Conservation (phyloP, 2,329 filamentous ascomycete species). For the Plectosphaerella plurivora region DNA sequence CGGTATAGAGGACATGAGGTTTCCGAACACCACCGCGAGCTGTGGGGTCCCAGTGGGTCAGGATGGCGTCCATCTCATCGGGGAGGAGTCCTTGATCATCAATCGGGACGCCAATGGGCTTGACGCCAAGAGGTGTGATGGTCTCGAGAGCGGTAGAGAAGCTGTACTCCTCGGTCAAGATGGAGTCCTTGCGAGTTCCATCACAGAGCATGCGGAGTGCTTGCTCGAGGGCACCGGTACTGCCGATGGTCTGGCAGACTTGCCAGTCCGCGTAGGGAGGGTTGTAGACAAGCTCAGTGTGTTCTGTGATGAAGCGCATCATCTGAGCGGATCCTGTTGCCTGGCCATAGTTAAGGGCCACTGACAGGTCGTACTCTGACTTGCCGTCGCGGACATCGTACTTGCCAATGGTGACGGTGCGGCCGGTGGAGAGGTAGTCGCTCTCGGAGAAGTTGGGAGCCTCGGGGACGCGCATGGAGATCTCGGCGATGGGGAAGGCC, state of each 20-base stretch:
- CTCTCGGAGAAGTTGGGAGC: slow-evolving; percentile 67
- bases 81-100: slow-evolving; percentile 52
- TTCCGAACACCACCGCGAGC: slow-evolving; percentile 40
- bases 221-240: slow-evolving; percentile 81
- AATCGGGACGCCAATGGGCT: slow-evolving; percentile 44
- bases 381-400: slow-evolving; percentile 67
- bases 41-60: slow-evolving; percentile 44
- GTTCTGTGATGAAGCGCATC: slow-evolving; percentile 86
- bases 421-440: slow-evolving; percentile 49
- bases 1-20: slow-evolving; percentile 55
- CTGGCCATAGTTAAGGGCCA: slow-evolving; percentile 91
- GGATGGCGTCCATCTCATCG: slow-evolving; percentile 44
- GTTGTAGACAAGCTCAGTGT: slow-evolving; percentile 84
- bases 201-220: slow-evolving; percentile 76
- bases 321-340: slow-evolving; percentile 81
- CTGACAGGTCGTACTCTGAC: slow-evolving; percentile 66
- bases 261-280: slow-evolving; percentile 91
- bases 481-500: slow-evolving; percentile 85
- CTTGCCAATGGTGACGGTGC: slow-evolving; percentile 67
- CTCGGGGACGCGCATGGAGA: slow-evolving; percentile 69
- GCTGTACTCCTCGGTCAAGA: slow-evolving; percentile 87
- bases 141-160: slow-evolving; percentile 71
- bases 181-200: slow-evolving; percentile 63
- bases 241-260: slow-evolving; percentile 78
- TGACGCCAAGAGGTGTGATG: slow-evolving; percentile 47